phyloP scores from a whole-genome alignment of 176 grass and related monocot genomes.

The Leersia perrieri region DNA sequence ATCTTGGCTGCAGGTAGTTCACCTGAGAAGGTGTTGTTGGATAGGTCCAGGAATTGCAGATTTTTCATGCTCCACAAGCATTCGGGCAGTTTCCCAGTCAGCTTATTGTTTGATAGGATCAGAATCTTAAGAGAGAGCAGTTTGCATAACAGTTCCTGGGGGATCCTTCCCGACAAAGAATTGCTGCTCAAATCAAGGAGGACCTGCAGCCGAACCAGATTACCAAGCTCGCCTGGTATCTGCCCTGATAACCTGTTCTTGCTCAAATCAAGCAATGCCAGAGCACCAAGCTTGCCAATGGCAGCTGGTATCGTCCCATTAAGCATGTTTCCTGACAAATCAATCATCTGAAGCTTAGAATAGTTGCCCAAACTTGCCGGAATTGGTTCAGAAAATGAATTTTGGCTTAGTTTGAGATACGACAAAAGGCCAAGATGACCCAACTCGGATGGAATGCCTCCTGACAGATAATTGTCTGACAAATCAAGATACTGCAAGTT shows the following conservation, averaged over 20 bases:
- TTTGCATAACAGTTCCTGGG: too few relatives aligned
- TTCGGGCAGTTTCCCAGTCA: not conserved
- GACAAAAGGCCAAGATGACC: constrained; percentile 42
- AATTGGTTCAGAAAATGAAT: constrained; percentile 50
- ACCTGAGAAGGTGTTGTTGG: not conserved
- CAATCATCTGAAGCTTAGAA: constrained; percentile 36
- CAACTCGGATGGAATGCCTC: constrained; percentile 55
- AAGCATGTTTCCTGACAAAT: constrained; percentile 70
- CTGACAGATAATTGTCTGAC: constrained; percentile 55
- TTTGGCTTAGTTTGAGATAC: constrained; percentile 72
- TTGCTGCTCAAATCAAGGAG: constrained; percentile 94
- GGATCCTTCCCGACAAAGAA: constrained; percentile 55
- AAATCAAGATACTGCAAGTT: constrained; percentile 59
- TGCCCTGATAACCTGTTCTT: constrained; percentile 63
- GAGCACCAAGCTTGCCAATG: constrained; percentile 33
- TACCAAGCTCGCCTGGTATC: constrained; percentile 71
- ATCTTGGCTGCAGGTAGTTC: not conserved
- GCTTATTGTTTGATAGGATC: too few relatives aligned
- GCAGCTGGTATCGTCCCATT: constrained; percentile 32
- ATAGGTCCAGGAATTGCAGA: not conserved
- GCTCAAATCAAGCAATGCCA: constrained; percentile 68
- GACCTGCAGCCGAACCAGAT: constrained; percentile 55
- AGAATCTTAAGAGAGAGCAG: too few relatives aligned
- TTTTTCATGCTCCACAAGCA: not conserved
- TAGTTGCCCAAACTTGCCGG: constrained; percentile 35